These are phyloP conservation scores for Boechera divaricarpa DNA, from an alignment of 345 rosid genomes.

Conservation along the genomic window DNA sequence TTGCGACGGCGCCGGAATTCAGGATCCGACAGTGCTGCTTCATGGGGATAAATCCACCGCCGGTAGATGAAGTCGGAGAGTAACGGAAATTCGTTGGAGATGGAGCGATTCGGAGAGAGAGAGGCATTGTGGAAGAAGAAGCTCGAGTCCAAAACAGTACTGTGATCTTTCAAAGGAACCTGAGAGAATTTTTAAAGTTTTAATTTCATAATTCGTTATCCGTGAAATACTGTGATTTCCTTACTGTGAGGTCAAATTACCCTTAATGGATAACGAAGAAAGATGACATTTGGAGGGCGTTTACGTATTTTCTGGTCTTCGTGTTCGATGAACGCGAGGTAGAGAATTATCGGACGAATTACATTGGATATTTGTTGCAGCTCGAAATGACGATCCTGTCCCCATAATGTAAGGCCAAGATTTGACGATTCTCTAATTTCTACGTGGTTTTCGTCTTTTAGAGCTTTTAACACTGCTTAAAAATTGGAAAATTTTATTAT, in stretches of 20 bases:
- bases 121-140: constrained; percentile 43
- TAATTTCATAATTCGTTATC: constrained; percentile 1
- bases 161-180: constrained; percentile 26
- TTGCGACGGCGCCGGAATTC: constrained; percentile 35
- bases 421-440: too few relatives aligned
- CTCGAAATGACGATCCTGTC: background rate
- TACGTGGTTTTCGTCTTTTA: too few relatives aligned
- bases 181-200: background rate
- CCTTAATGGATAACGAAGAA: background rate
- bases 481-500: too few relatives aligned
- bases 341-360: background rate
- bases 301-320: background rate
- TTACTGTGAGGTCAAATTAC: constrained; percentile 5
- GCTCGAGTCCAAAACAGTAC: constrained; percentile 21
- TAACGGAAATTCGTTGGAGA: constrained; percentile 45
- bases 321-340: constrained; percentile 34
- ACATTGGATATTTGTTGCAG: background rate
- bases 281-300: background rate
- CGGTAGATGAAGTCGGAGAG: constrained; percentile 39
- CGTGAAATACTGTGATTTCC: background rate
- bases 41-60: constrained; percentile 2
- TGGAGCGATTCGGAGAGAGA: constrained; percentile 44
- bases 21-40: constrained; percentile 29
- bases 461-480: too few relatives aligned
- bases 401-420: constrained; percentile 1